Base-by-base conservation (phyloP, 352 stramenopile genomes). In the Pythium utonaiense region DNA sequence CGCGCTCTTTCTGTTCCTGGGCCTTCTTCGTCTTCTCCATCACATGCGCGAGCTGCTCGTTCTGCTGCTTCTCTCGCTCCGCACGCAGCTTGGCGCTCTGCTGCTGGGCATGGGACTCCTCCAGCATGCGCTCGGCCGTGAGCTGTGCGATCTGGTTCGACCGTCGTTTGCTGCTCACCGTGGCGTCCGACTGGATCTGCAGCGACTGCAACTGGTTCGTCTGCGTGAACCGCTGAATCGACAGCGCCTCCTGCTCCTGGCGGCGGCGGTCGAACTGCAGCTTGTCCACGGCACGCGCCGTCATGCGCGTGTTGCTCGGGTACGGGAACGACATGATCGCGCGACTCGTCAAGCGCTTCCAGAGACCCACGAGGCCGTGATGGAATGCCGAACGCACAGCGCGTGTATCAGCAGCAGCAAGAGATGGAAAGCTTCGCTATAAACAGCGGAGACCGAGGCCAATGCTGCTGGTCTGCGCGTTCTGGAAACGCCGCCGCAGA, bases 1-100 rank as follows among this genome's bases (percentile, higher is more conserved):
- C 87, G 52, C 81, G 76, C 64, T 92, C 80, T 36, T 86, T 71
- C 49, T 89, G 84, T 33, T 96, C 86, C 30, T 81, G 71, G 10
- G 51, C 31, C 56, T 81, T 85, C 36, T 80, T 75, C 22, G 71
- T 64, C 34, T 69, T 80, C 47, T 93, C 86, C 50, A 97, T 78
- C 42, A 80, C 81, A 42, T 77, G 64, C 16, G 86, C 82, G 21
- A 96, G 69, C 34, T 78, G 75, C 51, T 87, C 79, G 59, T 90
- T 91, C 60, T 96, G 85, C 59, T 86, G 73, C 13, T 67, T 62
- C 55, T 86, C 79, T 21, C 78, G 73, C 4, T 53, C 21, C 9
- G 60, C 50, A 14, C 81, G 75, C 36, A 57, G 38, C 21, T 64
- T 49, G 16, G 61, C 51, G 13, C 45, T 53, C n/a, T 67, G 53